Evolutionary conservation across 805 yeast genomes (phyloP).

Genomic region (Wickerhamomyces rabaulensis): DNA sequence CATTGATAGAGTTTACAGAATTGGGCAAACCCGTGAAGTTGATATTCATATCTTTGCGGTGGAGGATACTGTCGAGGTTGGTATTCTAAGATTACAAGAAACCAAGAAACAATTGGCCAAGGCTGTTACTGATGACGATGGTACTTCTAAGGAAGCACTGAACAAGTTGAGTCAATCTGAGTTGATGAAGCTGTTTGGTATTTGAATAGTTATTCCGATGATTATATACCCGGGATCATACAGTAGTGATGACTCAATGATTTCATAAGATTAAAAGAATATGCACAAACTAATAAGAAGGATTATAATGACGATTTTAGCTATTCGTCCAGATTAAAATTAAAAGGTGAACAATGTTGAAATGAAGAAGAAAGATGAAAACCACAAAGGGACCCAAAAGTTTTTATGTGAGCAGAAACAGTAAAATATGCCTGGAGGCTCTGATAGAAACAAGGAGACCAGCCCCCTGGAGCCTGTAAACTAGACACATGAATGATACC

Average conservation of each 20-base stretch:
- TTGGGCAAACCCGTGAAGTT: conserved; percentile 75
- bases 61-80: conserved; percentile 72
- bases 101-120: conserved; percentile 69
- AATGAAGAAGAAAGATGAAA: no score
- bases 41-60: conserved; percentile 72
- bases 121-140: conserved; percentile 60
- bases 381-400: no score
- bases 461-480: not conserved
- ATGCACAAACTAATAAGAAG: no score
- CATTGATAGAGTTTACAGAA: conserved; percentile 83
- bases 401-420: not conserved
- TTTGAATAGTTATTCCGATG: not conserved
- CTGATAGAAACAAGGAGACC: not conserved
- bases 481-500: not conserved
- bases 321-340: no score
- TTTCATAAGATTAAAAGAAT: no score
- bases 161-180: conserved; percentile 38
- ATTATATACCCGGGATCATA: not conserved
- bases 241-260: no score
- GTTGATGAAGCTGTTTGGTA: conserved; percentile 13
- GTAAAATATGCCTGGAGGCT: not conserved
- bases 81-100: conserved; percentile 82
- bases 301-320: no score
- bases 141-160: conserved; percentile 52
- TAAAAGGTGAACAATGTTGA: no score